Conservation (phyloP, 1,284 basidiomycete genomes). For the Erythrobasidium hasegawianum region DNA sequence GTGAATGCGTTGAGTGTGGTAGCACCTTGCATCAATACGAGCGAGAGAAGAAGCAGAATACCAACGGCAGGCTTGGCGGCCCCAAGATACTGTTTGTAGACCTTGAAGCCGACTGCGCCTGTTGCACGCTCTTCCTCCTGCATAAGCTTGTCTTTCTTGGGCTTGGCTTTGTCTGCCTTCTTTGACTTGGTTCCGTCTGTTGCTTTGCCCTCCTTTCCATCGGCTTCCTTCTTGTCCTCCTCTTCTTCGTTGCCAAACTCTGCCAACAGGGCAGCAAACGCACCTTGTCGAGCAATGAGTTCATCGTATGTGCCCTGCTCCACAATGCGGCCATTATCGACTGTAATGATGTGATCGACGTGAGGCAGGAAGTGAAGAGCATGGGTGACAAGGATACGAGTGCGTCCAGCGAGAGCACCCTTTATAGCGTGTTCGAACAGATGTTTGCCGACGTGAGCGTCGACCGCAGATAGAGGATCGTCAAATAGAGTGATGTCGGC, state of each 20-base stretch:
- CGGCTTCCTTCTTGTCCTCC: constrained; percentile 52
- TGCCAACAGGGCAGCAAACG: constrained; percentile 67
- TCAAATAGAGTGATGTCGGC: constrained; percentile 83
- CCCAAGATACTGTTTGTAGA: constrained; percentile 64
- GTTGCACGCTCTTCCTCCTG: constrained; percentile 48
- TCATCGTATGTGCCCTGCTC: constrained; percentile 70
- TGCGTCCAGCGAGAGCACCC: constrained; percentile 65
- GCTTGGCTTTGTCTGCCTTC: constrained; percentile 46
- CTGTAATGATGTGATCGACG: constrained; percentile 64
- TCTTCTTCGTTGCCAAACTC: constrained; percentile 62
- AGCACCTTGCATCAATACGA: constrained; percentile 63
- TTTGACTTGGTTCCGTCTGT: constrained; percentile 49
- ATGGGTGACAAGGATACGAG: constrained; percentile 73
- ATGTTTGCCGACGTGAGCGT: constrained; percentile 80
- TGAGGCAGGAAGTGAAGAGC: constrained; percentile 74
- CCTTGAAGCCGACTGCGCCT: constrained; percentile 46
- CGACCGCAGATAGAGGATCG: constrained; percentile 66
- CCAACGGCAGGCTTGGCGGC: constrained; percentile 60
- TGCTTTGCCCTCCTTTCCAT: constrained; percentile 49
- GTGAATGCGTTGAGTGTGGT: constrained; percentile 51
- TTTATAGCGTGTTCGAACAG: constrained; percentile 80
- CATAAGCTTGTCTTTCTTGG: constrained; percentile 52
- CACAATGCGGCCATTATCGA: constrained; percentile 64
- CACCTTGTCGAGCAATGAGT: constrained; percentile 62
- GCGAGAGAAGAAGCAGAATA: constrained; percentile 59